Base-by-base conservation (phyloP, 768 basidiomycete genomes). In the Boletus reticulatus region DNA sequence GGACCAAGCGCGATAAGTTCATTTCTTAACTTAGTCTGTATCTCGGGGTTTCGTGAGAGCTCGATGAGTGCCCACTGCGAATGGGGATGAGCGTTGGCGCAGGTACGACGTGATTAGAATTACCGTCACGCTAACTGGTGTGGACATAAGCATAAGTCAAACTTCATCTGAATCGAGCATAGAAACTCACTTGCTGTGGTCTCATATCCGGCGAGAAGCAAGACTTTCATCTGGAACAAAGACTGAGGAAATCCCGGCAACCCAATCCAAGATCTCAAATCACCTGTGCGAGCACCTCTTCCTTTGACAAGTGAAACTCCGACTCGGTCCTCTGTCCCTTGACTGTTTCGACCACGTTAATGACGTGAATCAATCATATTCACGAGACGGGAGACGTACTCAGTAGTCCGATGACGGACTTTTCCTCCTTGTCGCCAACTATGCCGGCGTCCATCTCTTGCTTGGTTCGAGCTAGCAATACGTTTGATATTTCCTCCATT, bases 11-110 rank as follows among this genome's bases (percentile, higher is more conserved):
- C 66, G 3, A 72, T 54, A 6, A 86, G 72, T 52, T 86, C 83
- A 1, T 77, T 72, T 34, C 84, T 77, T 9, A 86, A 67, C 45
- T 70, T 77, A 7, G 71, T 62, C 63, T 86, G 84, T 4, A 72
- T 69, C 16, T 80, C 74, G 0, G 70, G 75, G 48, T 80, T 63
- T 27, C 71, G 74, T 2, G 73, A 75, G 2, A 85, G 75, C 58
- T 85, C 84, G 16, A 85, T 78, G 0, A 87, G 72, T 3, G 82
- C 79, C 83, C 84, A 85, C 79, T 80, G 34, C 2, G 37, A 1
- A 36, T 19, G 3, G 3, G 19, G 13, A 16, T 54, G 19, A 56
- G 53, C 5, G 3, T 12, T 2, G 10, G 39, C 8, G 13, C 4
- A 14, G 22, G 1, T 4, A 31, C 16, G 2, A 2, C 17, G 9